Evolutionary conservation across 1,284 basidiomycete genomes (phyloP), one percentile per base, ranked within the genome.

Genomic region (Sanghuangporus baumii): DNA sequence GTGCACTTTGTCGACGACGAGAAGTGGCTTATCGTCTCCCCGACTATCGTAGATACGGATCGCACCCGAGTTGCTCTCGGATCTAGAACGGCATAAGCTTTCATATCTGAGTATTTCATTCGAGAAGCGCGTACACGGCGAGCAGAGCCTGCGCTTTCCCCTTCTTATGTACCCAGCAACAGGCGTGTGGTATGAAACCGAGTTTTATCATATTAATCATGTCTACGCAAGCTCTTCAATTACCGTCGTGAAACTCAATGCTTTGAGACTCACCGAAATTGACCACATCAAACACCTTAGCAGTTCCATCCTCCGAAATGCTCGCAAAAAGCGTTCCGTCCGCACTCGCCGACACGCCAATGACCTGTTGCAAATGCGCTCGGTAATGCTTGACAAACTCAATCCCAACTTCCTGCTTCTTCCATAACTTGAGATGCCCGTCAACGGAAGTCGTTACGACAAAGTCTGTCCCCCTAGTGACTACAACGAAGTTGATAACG

Each of bases 191-290:
- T 16, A 80, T 84, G 71, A 86, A 98, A 0, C 84, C 87, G 57
- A 99, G 79, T 70, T 94, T 93, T 66, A 99, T 84, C 77, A 98
- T 98, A 74, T 98, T 99, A 74, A 99, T 99, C 91, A 99, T 97
- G 74, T 99, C 95, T 97, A 68, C 58, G 7, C 43, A 23, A 38
- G 61, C 2, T 14, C 55, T 9, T 54, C 51, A 26, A n/a, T 36
- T n/a, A 37, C 50, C 11, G 26, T 36, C 20, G 16, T 31, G 43
- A 38, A 37, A 43, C 9, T 47, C 5, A 58, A 23, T 31, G 47
- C 48, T 63, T n/a, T n/a, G 38, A 51, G 20, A 72, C 84, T 62
- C 69, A 94, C 94, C 94, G 74, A 97, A 97, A 75, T 98, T 98
- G 68, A 97, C 83, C 1, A 99, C 94, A 73, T 99, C 97, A 72